Conservation (phyloP, 208 protist species). For the Trypanosomatidae sp. region DNA sequence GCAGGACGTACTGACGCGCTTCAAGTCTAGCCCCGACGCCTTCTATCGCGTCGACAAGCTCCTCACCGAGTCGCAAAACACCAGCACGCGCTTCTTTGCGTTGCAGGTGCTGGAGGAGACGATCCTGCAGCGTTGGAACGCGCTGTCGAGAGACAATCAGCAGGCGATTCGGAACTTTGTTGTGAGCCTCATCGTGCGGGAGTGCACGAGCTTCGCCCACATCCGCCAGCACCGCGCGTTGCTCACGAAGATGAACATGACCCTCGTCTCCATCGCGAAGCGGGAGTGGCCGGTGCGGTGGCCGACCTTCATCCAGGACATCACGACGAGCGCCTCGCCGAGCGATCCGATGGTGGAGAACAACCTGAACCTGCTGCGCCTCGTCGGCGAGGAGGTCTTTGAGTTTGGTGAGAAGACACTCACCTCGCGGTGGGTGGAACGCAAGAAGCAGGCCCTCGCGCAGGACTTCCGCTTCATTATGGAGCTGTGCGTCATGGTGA, state of each 20-base stretch:
- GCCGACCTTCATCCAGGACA: conserved; percentile 97
- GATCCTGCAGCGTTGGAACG: conserved; percentile 96
- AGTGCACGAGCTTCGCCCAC: conserved; percentile 58
- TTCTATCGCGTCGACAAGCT: conserved; percentile 93
- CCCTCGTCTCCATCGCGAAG: conserved; percentile 96
- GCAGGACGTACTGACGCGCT: conserved; percentile 85
- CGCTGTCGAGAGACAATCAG: conserved; percentile 88
- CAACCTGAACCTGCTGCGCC: conserved; percentile 96
- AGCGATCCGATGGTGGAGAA: conserved; percentile 97
- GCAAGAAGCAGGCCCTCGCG: conserved; percentile 95
- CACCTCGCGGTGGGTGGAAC: conserved; percentile 93
- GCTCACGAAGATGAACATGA: conserved; percentile 91
- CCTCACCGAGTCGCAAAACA: conserved; percentile 74
- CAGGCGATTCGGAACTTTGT: conserved; percentile 96
- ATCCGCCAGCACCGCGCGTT: conserved; percentile 63
- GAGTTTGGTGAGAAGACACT: conserved; percentile 97
- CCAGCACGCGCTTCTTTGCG: conserved; percentile 88
- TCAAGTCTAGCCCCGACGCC: conserved; percentile 90
- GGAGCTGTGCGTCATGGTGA: conserved; percentile 90
- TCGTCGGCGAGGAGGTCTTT: conserved; percentile 98
- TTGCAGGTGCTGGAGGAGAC: conserved; percentile 94
- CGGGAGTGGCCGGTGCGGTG: conserved; percentile 98
- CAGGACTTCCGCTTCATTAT: conserved; percentile 96
- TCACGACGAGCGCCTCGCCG: conserved; percentile 91
- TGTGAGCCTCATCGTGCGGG: conserved; percentile 93